Base-by-base conservation (phyloP, 768 basidiomycete species). In the Russula ochroleuca region DNA sequence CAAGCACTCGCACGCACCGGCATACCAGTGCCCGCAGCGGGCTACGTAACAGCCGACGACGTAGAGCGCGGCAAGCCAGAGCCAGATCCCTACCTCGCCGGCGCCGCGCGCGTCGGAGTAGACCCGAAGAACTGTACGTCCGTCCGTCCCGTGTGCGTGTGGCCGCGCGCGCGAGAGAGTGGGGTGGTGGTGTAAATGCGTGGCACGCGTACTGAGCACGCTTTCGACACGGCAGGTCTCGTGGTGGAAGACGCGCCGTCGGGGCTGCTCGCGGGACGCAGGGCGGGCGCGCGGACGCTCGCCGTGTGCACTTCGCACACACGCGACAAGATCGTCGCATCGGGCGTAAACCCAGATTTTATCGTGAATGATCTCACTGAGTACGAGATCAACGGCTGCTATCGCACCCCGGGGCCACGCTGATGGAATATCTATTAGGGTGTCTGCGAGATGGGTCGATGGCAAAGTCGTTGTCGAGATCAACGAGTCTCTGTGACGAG, bases 161-260 rank as follows among this genome's bases (percentile, higher is more conserved):
- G 15, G 15, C 2, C 23, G 17, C 5, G n/a, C 23, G 17, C 5
- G n/a, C 5, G 21, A 47, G 41, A 11, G 33, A 8, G 31, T 2
- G 10, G 2, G 17, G 3, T 21, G 10, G 28, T 2, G n/a, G 15
- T 21, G 35, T 19, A 33, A 28, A 3, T 48, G 43, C 4, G 10
- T n/a, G n/a, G 13, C 23, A 51, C 25, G 25, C 38, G 40, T 10
- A 56, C 65, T 56, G 55, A 59, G 25, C 63, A 33, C n/a, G 21
- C 15, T 33, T n/a, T 66, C 33, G 23, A 33, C 35, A 21, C 19
- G 28, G 17, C 67, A 92, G 90, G 89, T 70, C 78, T 96, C 63
- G 94, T 96, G 9, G 80, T 97, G 3, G 93, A 95, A 70, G 94
- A 97, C 70, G 93, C 94, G 2, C 88, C 92, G 5, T 87, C 90